These are phyloP conservation scores for Trichocladium antarcticum DNA, from an alignment of 495 filamentous ascomycete species.

Conservation along the genomic window DNA sequence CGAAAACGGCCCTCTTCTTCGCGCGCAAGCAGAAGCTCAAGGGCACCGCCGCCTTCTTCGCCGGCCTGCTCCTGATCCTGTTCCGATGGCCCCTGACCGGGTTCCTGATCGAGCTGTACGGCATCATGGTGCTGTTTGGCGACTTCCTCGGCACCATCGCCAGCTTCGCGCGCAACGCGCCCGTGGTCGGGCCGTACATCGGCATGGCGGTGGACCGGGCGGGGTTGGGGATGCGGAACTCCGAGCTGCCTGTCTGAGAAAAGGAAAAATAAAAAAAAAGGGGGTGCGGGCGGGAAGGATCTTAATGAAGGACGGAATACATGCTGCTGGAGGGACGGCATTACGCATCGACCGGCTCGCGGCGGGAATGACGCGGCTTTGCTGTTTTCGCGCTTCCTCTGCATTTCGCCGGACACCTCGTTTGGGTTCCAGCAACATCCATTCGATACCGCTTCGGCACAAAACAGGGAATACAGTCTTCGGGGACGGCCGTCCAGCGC, in stretches of 20 bases:
- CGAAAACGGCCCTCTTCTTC: conserved; percentile 88
- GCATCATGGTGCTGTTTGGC: conserved; percentile 84
- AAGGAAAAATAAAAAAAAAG: background rate
- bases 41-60: conserved; percentile 78
- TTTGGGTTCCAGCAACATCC: background rate
- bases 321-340: background rate
- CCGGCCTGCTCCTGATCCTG: conserved; percentile 77
- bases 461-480: background rate
- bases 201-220: conserved; percentile 53
- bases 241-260: conserved; percentile 60
- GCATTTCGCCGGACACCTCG: background rate
- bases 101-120: conserved; percentile 84
- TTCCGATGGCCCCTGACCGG: conserved; percentile 80
- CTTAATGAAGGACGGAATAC: background rate
- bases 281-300: background rate
- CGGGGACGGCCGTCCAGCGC: background rate
- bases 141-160: conserved; percentile 92
- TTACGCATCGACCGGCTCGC: too few relatives aligned
- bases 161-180: conserved; percentile 72
- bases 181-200: conserved; percentile 77
- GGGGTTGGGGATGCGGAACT: conserved; percentile 52
- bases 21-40: conserved; percentile 82
- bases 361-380: too few relatives aligned
- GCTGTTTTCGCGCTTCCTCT: too few relatives aligned
- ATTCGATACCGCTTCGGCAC: background rate